Evolutionary conservation across 257 asterid genomes (phyloP).

Genomic region (Echites panduratus): DNA sequence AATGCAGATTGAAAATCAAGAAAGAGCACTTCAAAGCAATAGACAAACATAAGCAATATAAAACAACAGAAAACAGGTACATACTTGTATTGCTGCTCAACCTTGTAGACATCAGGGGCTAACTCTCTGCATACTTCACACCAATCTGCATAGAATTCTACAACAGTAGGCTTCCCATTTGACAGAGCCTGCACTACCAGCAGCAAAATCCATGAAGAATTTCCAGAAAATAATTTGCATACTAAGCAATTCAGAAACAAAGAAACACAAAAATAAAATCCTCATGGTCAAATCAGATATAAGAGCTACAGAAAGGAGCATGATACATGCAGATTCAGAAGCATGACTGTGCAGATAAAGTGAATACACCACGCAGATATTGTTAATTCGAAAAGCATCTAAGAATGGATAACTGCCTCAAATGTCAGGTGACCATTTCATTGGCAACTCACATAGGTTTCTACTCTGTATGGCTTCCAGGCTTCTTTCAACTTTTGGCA

Average conservation of each 20-base stretch:
- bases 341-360: not conserved
- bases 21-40: not conserved
- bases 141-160: slow-evolving; percentile 98
- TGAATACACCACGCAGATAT: not conserved
- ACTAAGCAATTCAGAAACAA: not conserved
- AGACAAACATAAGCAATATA: not conserved
- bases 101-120: slow-evolving; percentile 86
- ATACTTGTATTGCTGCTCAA: slow-evolving; percentile 82
- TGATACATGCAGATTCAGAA: not conserved
- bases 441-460: not conserved
- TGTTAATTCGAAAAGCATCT: not conserved
- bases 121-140: slow-evolving; percentile 92
- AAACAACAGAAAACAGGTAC: slow-evolving; percentile 3
- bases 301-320: too few species aligned
- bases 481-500: not conserved
- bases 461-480: not conserved
- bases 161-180: slow-evolving; percentile 96
- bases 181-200: slow-evolving; percentile 56
- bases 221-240: not conserved
- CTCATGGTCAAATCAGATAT: not conserved
- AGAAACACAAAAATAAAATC: not conserved
- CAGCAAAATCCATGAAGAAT: not conserved
- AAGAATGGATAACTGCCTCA: not conserved
- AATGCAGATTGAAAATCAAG: not conserved
- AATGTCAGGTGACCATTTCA: not conserved